These are phyloP conservation scores for Botrytis hyacinthi DNA, from an alignment of 2,329 filamentous ascomycete genomes.

Conservation along the genomic window DNA sequence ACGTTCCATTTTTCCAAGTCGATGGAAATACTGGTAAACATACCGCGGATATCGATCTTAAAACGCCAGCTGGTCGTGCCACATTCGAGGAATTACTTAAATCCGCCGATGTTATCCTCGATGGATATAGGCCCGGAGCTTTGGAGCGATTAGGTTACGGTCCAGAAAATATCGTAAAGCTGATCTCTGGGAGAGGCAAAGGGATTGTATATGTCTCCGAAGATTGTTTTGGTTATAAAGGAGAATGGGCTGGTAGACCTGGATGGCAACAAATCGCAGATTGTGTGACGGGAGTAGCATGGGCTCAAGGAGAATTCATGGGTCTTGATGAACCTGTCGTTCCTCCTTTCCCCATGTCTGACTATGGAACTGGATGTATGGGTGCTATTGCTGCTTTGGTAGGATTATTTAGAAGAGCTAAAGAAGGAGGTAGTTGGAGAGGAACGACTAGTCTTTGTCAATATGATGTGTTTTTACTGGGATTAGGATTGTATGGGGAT, in stretches of 20 bases:
- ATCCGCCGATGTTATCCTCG: constrained; percentile 64
- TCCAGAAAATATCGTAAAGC: constrained; percentile 50
- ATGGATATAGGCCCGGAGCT: constrained; percentile 68
- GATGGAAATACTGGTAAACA: constrained; percentile 73
- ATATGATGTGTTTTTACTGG: constrained; percentile 65
- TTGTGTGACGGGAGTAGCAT: constrained; percentile 35
- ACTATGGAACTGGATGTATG: constrained; percentile 71
- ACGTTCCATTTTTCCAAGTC: constrained; percentile 70
- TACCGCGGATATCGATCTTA: constrained; percentile 61
- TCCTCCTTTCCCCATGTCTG: constrained; percentile 62
- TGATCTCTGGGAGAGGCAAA: constrained; percentile 54
- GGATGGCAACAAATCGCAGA: constrained; percentile 75
- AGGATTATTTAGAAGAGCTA: constrained; percentile 62
- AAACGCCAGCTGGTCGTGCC: constrained; percentile 50
- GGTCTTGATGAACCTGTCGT: constrained; percentile 61
- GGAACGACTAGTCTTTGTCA: constrained; percentile 64
- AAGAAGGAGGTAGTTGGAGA: constrained; percentile 62
- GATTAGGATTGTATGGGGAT: constrained; percentile 55
- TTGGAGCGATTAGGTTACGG: constrained; percentile 64
- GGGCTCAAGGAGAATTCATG: constrained; percentile 58
- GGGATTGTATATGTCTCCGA: constrained; percentile 68
- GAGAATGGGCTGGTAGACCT: constrained; percentile 61
- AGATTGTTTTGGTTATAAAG: constrained; percentile 67
- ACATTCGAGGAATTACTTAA: constrained; percentile 58
- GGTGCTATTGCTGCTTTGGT: constrained; percentile 65